These are phyloP conservation scores for Chlorella vulgaris DNA, from an alignment of 139 green algal genomes.

Conservation along the genomic window DNA sequence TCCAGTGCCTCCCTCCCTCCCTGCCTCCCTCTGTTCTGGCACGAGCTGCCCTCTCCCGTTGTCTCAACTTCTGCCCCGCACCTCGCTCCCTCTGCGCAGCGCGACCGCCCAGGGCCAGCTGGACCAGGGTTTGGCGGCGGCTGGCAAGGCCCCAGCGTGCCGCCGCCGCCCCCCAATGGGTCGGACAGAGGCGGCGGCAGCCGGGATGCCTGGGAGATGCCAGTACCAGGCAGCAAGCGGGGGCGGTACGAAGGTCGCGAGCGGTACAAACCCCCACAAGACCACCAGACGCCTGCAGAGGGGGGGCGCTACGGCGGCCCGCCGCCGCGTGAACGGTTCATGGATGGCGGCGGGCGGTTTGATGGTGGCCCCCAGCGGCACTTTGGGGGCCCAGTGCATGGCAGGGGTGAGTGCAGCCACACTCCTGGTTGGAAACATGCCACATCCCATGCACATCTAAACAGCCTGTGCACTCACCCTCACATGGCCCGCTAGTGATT, in stretches of 20 bases:
- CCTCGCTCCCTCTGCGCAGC: too few relatives aligned
- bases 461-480: too few relatives aligned
- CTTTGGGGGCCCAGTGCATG: neutral
- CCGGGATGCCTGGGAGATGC: conserved; percentile 12
- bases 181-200: neutral
- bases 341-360: neutral
- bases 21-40: neutral
- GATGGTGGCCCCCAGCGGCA: neutral
- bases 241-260: conserved; percentile 15
- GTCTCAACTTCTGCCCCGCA: too few relatives aligned
- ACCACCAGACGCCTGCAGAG: neutral
- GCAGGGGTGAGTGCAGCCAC: neutral
- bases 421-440: neutral
- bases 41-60: neutral
- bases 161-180: neutral
- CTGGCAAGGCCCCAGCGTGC: neutral
- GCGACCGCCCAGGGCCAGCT: too few relatives aligned
- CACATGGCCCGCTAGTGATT: neutral
- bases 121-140: neutral
- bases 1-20: neutral
- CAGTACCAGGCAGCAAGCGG: conserved; percentile 4
- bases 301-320: neutral
- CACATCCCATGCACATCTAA: neutral
- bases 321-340: neutral
- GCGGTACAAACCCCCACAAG: neutral